Evolutionary conservation across 2,329 filamentous ascomycete genomes (phyloP), one percentile per base, ranked within the genome.

Genomic region (Calonectria hawksworthii): DNA sequence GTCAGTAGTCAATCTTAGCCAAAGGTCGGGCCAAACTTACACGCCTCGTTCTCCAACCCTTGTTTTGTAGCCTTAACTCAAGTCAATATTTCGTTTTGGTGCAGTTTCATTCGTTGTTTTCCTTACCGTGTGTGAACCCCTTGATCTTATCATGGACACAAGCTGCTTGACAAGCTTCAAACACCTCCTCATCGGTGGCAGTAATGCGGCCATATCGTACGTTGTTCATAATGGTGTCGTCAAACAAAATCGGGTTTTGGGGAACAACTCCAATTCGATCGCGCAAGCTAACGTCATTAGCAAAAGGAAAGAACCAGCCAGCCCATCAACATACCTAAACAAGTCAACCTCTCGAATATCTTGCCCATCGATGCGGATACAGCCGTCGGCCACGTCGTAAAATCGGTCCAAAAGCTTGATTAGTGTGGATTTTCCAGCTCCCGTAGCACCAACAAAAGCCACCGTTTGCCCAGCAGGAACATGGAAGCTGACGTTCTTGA

Each of bases 401-500:
- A 91, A 91, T 1, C 91, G 89, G 78, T 90, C 88, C 8, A 92
- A 83, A n/a, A 92, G 86, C 79, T 90, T 91, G 51, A 92, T 82
- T 36, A 91, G 86, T 1, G 90, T 92, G 1, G 90, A 91, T 77
- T 92, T 92, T 44, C 90, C 90, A 14, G 90, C 90, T 28, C 91
- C 91, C 14, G 90, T 92, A 56, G 90, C 87, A 14, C 91, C 91
- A 11, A 92, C 91, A 82, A 92, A 91, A 14, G 91, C 91, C 32
- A 91, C 88, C 0, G 90, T 91, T 70, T 87, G 88, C 18, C 91
- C 89, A 4, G 89, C 86, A 10, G 87, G 83, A 38, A 89, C 87
- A 44, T 85, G 84, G 74, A 93, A 87, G 74, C 86, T 88, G 74
- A 92, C 84, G 52, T 88, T 81, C 75, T 90, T 88, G 83, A 93